Evolutionary conservation across 179 eudicot species (phyloP).

Genomic region (Gypsophila paniculata): DNA sequence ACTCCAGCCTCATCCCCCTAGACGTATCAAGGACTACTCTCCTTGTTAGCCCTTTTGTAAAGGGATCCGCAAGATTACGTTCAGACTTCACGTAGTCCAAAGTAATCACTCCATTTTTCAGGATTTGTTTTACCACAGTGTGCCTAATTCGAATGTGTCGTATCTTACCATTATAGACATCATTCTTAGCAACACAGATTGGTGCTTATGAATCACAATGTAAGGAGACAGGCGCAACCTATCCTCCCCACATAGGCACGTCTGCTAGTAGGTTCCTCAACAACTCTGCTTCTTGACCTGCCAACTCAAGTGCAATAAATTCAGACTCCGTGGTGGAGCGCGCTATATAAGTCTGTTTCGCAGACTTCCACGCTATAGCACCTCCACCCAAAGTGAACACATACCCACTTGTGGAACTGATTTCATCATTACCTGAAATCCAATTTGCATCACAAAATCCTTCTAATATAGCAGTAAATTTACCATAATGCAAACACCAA

Average conservation of each 20-base stretch:
- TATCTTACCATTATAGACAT: not conserved
- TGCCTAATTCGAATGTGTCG: not conserved
- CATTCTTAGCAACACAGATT: not conserved
- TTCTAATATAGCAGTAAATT: not conserved
- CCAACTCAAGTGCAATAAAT: too few relatives aligned
- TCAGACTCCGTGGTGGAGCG: too few relatives aligned
- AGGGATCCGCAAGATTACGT: too few relatives aligned
- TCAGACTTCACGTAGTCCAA: not conserved
- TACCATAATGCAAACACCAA: too few relatives aligned
- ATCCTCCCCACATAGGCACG: not conserved
- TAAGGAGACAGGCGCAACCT: not conserved
- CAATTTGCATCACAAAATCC: not conserved
- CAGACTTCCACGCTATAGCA: too few relatives aligned
- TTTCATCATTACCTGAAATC: not conserved
- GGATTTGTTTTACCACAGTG: conserved; percentile 3
- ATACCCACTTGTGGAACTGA: not conserved
- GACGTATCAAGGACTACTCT: not conserved
- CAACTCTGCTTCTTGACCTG: not conserved
- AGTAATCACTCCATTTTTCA: not conserved
- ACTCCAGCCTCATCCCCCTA: not conserved
- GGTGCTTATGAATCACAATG: not conserved
- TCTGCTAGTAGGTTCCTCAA: not conserved
- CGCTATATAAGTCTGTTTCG: too few relatives aligned
- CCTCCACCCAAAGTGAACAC: not conserved
- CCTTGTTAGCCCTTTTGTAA: too few relatives aligned